A percentile compares a stretch with the other conserved stretches of the same genome.
These are phyloP conservation scores for Cryphonectria naterciae DNA, from an alignment of 2,329 filamentous ascomycete genomes.

Conservation along the genomic window DNA sequence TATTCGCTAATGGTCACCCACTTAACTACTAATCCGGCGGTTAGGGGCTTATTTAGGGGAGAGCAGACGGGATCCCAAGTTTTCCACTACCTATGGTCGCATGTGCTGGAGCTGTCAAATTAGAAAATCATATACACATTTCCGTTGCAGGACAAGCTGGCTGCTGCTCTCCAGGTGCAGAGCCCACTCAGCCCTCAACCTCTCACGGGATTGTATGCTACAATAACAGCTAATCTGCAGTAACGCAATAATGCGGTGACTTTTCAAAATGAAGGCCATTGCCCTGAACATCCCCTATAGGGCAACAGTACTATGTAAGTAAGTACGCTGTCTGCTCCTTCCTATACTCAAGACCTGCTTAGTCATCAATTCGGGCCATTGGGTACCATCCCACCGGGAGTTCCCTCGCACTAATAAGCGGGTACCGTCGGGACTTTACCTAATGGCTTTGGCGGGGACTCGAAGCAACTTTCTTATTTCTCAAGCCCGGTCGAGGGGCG, in stretches of 20 bases:
- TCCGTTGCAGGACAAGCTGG: background rate
- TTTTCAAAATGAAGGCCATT: no score
- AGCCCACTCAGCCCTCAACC: no score
- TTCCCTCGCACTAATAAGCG: slow-evolving; percentile 9
- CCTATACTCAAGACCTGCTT: background rate
- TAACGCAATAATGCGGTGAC: no score
- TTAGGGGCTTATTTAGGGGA: no score
- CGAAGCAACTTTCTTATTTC: slow-evolving; percentile 19
- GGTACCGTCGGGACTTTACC: slow-evolving; percentile 26
- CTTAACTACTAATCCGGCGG: no score
- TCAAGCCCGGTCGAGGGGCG: slow-evolving; percentile 23
- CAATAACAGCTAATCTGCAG: background rate
- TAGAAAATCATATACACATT: background rate
- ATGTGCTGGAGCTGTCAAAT: background rate
- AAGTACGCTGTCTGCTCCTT: no score
- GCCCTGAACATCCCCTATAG: no score
- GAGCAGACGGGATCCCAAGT: no score
- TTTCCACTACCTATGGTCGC: background rate
- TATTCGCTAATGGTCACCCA: no score
- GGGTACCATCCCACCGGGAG: slow-evolving; percentile 18
- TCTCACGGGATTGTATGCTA: background rate
- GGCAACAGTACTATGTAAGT: no score
- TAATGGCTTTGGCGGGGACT: slow-evolving; percentile 13
- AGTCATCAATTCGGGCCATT: slow-evolving; percentile 1
- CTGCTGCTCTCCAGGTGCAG: background rate